Evolutionary conservation across 228 moss, liverwort and hornwort genomes (phyloP), one percentile per base, ranked within the genome.

Genomic region (Sphagnum magellanicum): DNA sequence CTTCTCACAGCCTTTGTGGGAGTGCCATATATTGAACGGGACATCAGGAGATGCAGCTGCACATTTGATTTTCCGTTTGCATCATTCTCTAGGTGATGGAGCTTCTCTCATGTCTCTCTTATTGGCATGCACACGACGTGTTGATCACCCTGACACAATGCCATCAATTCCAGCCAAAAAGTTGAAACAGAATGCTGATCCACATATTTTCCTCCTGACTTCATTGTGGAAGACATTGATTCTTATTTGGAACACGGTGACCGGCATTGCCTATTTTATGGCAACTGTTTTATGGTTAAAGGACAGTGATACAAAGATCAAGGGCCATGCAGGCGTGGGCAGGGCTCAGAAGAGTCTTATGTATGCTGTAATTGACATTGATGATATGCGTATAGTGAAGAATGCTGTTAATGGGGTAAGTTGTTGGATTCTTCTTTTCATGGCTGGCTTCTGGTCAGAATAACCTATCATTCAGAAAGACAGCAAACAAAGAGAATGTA

Each of bases 31-130:
- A 5, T 61, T 91, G 15, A 88, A 86, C 16, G 74, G 84, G 4
- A 68, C 75, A 6, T 72, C 82, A 16, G 80, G 77, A 14, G 60
- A 78, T 49, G 88, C 77, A 0, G 73, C 73, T 52, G 74, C 75
- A 0, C 80, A 88, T 61, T 74, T 81, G 68, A 63, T 94, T n/a
- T 0, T 90, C 8, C 81, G 86, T 6, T 74, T 89, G 71, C 94
- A 98, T 68, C 97, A 98, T 63, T 80, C 97, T 4, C 62, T 98
- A 63, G 97, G 97, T 0, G 97, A 98, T 55, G 97, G 97, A 63
- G 87, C 88, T 5, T 93, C 93, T 11, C 90, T 98, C 70, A 88
- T 98, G 82, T 98, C 94, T 0, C 79, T 98, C 16, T 69, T 98
- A 6, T 59, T 98, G 53, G 97, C 97, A 9, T 91, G 87, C 67